Conservation (phyloP, 2,329 filamentous ascomycete genomes). For the Calonectria ilicicola region DNA sequence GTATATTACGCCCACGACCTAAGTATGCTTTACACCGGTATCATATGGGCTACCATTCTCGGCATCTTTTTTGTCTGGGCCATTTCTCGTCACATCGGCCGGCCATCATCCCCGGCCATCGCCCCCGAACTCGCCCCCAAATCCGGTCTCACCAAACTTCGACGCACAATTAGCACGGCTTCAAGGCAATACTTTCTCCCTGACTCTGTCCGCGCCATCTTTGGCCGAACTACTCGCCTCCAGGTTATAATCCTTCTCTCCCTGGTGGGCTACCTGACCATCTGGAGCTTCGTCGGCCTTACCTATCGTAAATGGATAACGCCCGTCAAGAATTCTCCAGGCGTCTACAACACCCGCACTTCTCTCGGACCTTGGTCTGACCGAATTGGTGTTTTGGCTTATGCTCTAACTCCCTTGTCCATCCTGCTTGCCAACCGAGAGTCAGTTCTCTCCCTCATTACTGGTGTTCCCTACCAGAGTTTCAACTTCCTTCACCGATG, state of each 20-base stretch:
- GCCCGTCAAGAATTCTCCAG: constrained; percentile 68
- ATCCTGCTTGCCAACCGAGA: constrained; percentile 77
- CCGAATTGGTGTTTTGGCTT: constrained; percentile 77
- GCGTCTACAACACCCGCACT: constrained; percentile 72
- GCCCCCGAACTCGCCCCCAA: constrained; percentile 36
- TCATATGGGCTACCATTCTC: constrained; percentile 61
- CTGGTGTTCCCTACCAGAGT: constrained; percentile 79
- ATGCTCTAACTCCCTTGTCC: constrained; percentile 78
- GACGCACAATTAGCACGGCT: constrained; percentile 53
- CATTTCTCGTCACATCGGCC: constrained; percentile 39
- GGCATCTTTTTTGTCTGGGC: constrained; percentile 59
- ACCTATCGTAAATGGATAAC: constrained; percentile 77
- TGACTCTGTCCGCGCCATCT: constrained; percentile 67
- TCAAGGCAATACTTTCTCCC: constrained; percentile 69
- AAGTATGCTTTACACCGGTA: constrained; percentile 63
- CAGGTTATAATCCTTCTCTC: constrained; percentile 73
- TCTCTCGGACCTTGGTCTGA: constrained; percentile 77
- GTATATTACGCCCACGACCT: constrained; percentile 63
- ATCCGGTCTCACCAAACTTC: constrained; percentile 43
- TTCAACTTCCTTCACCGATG: constrained; percentile 85
- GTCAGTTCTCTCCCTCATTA: constrained; percentile 76
- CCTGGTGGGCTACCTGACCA: constrained; percentile 70
- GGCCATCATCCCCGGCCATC: constrained; percentile 39
- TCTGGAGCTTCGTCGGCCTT: constrained; percentile 79
- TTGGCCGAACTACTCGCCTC: constrained; percentile 76